These are phyloP conservation scores for Cryptosporidium ubiquitum DNA, from an alignment of 169 alveolate species.

Conservation along the genomic window DNA sequence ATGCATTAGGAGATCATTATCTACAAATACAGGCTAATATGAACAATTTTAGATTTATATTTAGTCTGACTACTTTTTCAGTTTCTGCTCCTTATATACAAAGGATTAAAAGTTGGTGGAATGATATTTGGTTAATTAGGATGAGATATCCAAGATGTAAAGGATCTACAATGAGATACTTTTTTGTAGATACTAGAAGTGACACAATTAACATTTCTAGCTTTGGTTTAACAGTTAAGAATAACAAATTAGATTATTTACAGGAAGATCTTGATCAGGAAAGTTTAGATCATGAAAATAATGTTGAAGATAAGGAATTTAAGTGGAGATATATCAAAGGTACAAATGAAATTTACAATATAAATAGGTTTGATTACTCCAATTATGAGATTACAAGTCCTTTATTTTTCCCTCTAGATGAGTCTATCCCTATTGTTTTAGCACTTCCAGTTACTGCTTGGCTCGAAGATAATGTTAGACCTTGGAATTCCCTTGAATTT, in stretches of 20 bases:
- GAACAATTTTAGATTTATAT: constrained; percentile 61
- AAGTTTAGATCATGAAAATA: no score
- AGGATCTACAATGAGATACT: constrained; percentile 68
- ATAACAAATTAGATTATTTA: neutral
- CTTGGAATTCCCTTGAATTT: constrained; percentile 20
- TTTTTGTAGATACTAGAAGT: constrained; percentile 34
- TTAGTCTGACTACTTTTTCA: constrained; percentile 52
- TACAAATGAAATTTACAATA: constrained; percentile 15
- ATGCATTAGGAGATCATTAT: constrained; percentile 28
- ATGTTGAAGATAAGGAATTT: neutral
- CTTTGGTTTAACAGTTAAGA: constrained; percentile 2
- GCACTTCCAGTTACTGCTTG: constrained; percentile 54
- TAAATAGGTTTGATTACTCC: constrained; percentile 34
- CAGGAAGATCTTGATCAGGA: neutral
- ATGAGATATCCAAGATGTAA: constrained; percentile 62
- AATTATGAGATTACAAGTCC: constrained; percentile 35
- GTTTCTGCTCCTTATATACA: constrained; percentile 53
- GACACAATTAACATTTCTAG: constrained; percentile 36
- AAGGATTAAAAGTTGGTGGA: constrained; percentile 63
- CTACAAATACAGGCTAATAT: constrained; percentile 2
- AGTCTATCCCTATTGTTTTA: constrained; percentile 33
- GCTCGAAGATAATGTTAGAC: neutral
- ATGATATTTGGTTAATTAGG: constrained; percentile 46
- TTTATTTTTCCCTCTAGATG: constrained; percentile 38
- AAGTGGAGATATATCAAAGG: neutral